A percentile compares a stretch with the other conserved stretches of the same genome.
phyloP scores from a whole-genome alignment of 176 grass and related monocot genomes.

The Oryza officinalis region DNA sequence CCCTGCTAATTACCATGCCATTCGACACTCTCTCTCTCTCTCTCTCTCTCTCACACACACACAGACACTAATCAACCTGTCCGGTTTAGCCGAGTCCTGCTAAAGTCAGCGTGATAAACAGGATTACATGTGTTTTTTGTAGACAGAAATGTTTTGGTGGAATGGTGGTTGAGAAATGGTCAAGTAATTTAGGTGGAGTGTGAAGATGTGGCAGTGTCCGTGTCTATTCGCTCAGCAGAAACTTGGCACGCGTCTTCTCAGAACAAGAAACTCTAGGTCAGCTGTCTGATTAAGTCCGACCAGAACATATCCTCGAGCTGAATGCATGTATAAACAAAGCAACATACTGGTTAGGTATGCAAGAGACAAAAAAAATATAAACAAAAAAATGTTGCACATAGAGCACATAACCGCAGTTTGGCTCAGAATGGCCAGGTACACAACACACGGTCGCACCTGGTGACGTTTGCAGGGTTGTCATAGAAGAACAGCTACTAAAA shows the following conservation, averaged over 20 bases:
- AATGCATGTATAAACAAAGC: neutral
- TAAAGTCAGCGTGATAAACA: neutral
- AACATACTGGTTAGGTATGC: neutral
- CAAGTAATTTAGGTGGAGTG: neutral
- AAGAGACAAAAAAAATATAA: neutral
- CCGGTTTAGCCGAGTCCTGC: neutral
- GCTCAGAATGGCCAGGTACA: too few relatives aligned
- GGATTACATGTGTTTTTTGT: neutral
- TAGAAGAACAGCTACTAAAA: neutral
- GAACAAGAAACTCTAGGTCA: constrained; percentile 33
- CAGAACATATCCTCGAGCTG: neutral
- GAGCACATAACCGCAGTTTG: neutral
- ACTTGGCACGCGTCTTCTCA: neutral
- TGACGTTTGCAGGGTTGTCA: neutral
- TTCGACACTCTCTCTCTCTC: too few relatives aligned
- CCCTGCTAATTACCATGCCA: neutral
- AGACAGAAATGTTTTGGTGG: neutral
- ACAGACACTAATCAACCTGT: neutral
- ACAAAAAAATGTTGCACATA: neutral
- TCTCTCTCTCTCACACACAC: too few relatives aligned
- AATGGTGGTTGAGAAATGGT: neutral
- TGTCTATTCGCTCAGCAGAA: neutral
- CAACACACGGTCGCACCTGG: neutral
- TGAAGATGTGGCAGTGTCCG: neutral
- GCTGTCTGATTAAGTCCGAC: constrained; percentile 28